Evolutionary conservation across 179 eudicot genomes (phyloP).

Genomic region (Carnegiea gigantea): DNA sequence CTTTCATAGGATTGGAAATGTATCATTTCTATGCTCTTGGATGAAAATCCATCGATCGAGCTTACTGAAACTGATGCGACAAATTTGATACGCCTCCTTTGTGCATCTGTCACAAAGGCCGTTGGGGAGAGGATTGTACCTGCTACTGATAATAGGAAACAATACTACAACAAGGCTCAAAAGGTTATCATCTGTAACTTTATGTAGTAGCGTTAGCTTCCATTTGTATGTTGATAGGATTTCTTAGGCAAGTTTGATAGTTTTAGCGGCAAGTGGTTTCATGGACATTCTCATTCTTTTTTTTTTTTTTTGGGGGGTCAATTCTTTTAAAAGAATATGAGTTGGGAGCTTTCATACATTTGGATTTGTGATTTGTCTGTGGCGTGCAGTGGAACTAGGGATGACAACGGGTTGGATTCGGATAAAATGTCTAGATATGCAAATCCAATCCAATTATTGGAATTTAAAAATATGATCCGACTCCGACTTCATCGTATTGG

Average conservation of each 20-base stretch:
- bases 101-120: conserved; percentile 83
- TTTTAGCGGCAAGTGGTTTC: neutral
- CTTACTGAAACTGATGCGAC: conserved; percentile 87
- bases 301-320: no score
- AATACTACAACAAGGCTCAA: conserved; percentile 74
- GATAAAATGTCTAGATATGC: no score
- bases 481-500: no score
- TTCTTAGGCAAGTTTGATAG: neutral
- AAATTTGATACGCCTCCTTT: conserved; percentile 83
- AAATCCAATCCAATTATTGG: no score
- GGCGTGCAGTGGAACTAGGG: neutral
- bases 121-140: conserved; percentile 95
- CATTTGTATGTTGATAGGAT: neutral
- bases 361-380: neutral
- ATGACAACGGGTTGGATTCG: no score
- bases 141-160: conserved; percentile 82
- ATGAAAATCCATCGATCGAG: conserved; percentile 75
- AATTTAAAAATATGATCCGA: no score
- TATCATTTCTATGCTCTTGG: conserved; percentile 73
- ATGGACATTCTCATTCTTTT: neutral
- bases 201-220: neutral
- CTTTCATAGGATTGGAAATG: conserved; percentile 86
- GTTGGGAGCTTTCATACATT: neutral
- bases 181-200: conserved; percentile 46
- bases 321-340: neutral